Conservation (phyloP, 352 stramenopile species). For the Plasmopara halstedii region DNA sequence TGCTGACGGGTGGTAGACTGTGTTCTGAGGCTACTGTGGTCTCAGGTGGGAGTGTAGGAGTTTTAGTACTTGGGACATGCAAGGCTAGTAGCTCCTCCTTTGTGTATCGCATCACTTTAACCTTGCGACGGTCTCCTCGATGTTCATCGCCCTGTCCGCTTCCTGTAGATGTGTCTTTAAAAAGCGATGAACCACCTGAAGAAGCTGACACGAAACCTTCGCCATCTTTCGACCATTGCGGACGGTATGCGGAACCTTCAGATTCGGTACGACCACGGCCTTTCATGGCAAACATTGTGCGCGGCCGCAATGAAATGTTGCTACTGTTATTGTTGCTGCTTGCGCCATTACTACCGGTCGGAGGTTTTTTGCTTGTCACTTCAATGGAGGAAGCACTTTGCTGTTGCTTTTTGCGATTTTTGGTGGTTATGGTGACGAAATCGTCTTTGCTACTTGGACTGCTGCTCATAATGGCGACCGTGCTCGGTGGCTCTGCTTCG, state of each 20-base stretch:
- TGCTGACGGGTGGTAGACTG: constrained; percentile 57
- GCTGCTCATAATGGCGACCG: constrained; percentile 22
- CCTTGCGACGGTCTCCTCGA: constrained; percentile 44
- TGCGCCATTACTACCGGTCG: constrained; percentile 3
- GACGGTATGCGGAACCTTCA: constrained; percentile 60
- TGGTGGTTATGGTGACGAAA: constrained; percentile 72
- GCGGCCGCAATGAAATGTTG: constrained; percentile 67
- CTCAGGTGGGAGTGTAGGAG: constrained; percentile 49
- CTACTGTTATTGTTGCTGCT: constrained; percentile 4
- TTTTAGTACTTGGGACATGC: constrained; percentile 45
- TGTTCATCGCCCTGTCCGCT: constrained; percentile 24
- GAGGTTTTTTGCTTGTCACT: constrained; percentile 17
- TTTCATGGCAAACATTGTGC: constrained; percentile 87
- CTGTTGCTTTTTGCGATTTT: constrained; percentile 60
- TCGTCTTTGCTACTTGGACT: constrained; percentile 45
- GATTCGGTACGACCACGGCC: constrained; percentile 64
- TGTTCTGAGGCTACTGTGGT: constrained; percentile 61
- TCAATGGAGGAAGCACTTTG: constrained; percentile 3
- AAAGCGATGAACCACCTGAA: constrained; percentile 17
- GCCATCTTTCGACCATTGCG: constrained; percentile 82
- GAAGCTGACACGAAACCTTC: constrained; percentile 64
- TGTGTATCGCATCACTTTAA: constrained; percentile 75
- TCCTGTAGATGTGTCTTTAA: constrained; percentile 32
- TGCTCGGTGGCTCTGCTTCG: constrained; percentile 6
- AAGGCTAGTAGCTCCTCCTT: constrained; percentile 76